Base-by-base conservation (phyloP, 2,329 filamentous ascomycete genomes). In the Hymenotorrendiella dingleyae region DNA sequence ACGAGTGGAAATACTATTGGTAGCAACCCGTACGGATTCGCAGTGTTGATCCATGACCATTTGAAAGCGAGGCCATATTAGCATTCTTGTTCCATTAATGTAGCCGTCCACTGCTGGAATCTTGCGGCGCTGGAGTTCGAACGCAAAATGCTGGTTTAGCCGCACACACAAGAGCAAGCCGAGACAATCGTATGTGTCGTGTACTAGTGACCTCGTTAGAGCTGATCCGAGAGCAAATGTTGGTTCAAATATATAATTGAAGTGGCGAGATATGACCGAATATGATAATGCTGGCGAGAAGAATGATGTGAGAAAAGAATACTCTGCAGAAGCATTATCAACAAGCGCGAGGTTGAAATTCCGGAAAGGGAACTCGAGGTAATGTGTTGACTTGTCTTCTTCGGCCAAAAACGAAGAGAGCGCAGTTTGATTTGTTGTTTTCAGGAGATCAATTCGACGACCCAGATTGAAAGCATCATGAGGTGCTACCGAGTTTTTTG, bases 31-130 rank as follows among this genome's bases (percentile, higher is more conserved):
- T 26, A 98, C 74, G 1, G 87, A 94, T 41, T 95, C 89, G 66
- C 86, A 89, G 62, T 98, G 93, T 42, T 83, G 76, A 61, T 95
- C 90, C 80, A 98, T 94, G 55, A 95, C 82, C 43, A 87, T 78
- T 64, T 98, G 94, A 57, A 98, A 86, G 20, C 91, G 83, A 6
- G 93, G 93, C 93, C 93, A 98, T 5, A 98, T 77, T 3, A 93
- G 78, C 88, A 98, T 98, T 59, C 85, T 90, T 4, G 88, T 94
- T 34, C 81, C 90, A 62, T 98, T 98, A 61, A 96, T 83, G 61
- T 98, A 98, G 28, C 80, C 76, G 59, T 98, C 93, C 2, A 87
- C 82, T 4, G 88, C 83, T 0, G 93, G 93, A 1, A 97, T 80
- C 60, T 94, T 91, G 42, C 91, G 81, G 9, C 91, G 78, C 64